These are phyloP conservation scores for Macroventuria anomochaeta DNA, from an alignment of 2,329 filamentous ascomycete species.

Conservation along the genomic window DNA sequence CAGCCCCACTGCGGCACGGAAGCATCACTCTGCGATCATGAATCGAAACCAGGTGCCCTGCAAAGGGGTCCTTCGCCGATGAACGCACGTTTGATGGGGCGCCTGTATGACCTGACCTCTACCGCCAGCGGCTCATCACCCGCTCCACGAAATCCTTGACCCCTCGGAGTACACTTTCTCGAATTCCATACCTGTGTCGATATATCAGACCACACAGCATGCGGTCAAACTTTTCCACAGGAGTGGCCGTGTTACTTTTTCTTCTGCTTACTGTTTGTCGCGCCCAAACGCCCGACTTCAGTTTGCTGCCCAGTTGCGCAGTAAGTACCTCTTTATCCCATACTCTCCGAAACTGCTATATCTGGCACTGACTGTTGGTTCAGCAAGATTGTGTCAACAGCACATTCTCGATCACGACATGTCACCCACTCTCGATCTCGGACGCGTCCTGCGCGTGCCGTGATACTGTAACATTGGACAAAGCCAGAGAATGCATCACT, in stretches of 20 bases:
- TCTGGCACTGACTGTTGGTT: background rate
- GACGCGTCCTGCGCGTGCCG: constrained; percentile 4
- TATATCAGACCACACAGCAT: background rate
- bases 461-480: background rate
- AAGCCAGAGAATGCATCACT: background rate
- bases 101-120: background rate
- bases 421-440: background rate
- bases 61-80: constrained; percentile 4
- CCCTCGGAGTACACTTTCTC: background rate
- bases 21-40: background rate
- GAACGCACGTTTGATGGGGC: background rate
- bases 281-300: background rate
- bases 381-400: constrained; percentile 7
- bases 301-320: constrained; percentile 4
- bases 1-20: background rate
- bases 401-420: background rate
- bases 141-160: background rate
- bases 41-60: background rate
- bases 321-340: background rate
- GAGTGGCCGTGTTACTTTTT: background rate
- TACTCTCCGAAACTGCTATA: background rate
- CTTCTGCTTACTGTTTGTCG: background rate
- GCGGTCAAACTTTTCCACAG: background rate
- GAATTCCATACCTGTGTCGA: background rate
- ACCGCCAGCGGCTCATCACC: background rate